Evolutionary conservation across 176 grass and related monocot genomes (phyloP).

Genomic region (Triticum turgidum): DNA sequence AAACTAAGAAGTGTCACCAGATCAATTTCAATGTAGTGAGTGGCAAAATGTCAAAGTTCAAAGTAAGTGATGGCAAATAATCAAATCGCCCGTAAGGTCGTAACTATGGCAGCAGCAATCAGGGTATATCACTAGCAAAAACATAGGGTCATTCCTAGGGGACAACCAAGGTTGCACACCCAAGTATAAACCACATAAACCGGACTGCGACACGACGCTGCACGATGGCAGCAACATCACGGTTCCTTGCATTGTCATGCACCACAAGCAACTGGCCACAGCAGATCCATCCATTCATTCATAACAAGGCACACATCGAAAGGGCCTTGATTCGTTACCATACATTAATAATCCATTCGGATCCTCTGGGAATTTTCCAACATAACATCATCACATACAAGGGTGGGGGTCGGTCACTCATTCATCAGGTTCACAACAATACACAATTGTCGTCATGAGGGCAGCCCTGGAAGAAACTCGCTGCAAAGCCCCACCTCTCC

Average conservation of each 20-base stretch:
- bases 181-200: background rate
- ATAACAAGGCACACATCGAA: background rate
- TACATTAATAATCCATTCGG: background rate
- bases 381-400: slow-evolving; percentile 15
- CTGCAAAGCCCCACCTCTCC: background rate
- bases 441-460: background rate
- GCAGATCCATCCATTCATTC: background rate
- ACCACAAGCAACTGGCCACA: background rate
- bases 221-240: background rate
- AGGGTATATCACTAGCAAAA: too few species aligned
- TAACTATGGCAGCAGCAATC: too few species aligned
- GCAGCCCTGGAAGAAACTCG: background rate
- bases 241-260: slow-evolving; percentile 2
- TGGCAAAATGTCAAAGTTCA: too few species aligned
- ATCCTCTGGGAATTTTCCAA: background rate
- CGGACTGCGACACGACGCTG: too few species aligned
- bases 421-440: background rate
- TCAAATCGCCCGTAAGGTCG: too few species aligned
- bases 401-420: background rate
- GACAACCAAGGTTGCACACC: too few species aligned
- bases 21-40: too few species aligned
- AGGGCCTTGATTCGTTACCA: background rate
- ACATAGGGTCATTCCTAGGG: background rate
- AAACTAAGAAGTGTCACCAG: too few species aligned
- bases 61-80: too few species aligned